Evolutionary conservation across 805 yeast species (phyloP), one percentile per base, ranked within the genome.

Genomic region (Candida ortonii): DNA sequence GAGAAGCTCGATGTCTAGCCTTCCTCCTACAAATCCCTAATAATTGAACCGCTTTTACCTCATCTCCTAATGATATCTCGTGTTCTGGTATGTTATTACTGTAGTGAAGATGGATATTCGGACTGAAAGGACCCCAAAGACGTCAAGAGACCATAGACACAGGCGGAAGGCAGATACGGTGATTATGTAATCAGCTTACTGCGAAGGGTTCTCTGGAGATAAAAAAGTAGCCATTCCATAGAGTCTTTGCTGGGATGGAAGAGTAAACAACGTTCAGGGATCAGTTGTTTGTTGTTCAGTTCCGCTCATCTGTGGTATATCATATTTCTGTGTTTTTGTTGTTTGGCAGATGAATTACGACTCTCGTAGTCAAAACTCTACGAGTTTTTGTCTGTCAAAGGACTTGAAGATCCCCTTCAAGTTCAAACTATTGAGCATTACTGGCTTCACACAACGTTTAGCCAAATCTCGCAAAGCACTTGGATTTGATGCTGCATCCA

Each of bases 351-450:
- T 49, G 53, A 47, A 47, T 30, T 49, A 47, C 39, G 43, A 46
- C 32, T 37, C 54, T 3, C 38, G 38, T 13, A 42, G 41, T 24
- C 51, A 46, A 34, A 47, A 46, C 34, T 44, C 50, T 4, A 32
- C 38, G 9, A 50, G 50, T 25, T 78, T 76, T 50, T 76, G 78
- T 50, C 63, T 72, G 4, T 76, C 84, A 0, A 67, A 70, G 38
- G 84, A 78, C 42, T 49, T 79, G 16, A 67, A 68, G 28, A 41
- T 67, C 1, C 78, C 74, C 0, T 62, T 79, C 34, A 53, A 65
- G 16, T 61, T 79, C 14, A 76, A 70, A 41, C 57, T 78, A 16
- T 47, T 39, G 6, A 34, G 33, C 11, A 18, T 42, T 7, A 25
- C 33, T 13, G 54, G 52, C 2, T 47, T 38, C 29, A 40, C 49